Conservation (phyloP, 2,329 filamentous ascomycete species). For the Cordyceps javanica region DNA sequence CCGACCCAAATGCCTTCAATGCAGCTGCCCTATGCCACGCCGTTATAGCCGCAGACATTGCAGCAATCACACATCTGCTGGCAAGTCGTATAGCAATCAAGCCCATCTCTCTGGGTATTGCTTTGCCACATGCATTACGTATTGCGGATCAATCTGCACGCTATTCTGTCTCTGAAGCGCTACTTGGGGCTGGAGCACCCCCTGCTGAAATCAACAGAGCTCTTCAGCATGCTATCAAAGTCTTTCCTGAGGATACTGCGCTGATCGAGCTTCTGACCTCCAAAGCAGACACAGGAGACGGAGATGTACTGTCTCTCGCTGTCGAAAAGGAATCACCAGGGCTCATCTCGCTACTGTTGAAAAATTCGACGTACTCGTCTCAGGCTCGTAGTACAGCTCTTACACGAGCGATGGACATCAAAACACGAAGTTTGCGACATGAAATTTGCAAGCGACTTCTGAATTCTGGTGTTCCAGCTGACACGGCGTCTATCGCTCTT, state of each 20-base stretch:
- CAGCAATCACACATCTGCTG: constrained; percentile 45
- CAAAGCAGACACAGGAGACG: constrained; percentile 44
- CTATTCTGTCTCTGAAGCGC: constrained; percentile 41
- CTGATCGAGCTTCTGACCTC: constrained; percentile 40
- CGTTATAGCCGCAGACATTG: constrained; percentile 38
- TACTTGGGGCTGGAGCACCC: constrained; percentile 44
- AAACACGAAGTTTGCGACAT: constrained; percentile 34
- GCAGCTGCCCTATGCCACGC: constrained; percentile 46
- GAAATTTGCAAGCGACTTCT: constrained; percentile 41
- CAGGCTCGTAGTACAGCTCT: constrained; percentile 36
- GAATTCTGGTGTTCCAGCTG: constrained; percentile 37
- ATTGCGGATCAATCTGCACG: constrained; percentile 46
- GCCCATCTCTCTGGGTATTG: constrained; percentile 38
- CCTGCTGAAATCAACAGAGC: constrained; percentile 44
- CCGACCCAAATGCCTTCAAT: constrained; percentile 48
- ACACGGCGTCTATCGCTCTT: constrained; percentile 43
- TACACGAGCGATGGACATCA: constrained; percentile 35
- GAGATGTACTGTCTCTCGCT: constrained; percentile 41
- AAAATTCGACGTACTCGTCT: constrained; percentile 27
- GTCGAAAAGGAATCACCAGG: constrained; percentile 39
- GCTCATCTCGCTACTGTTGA: constrained; percentile 41
- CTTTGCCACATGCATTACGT: constrained; percentile 47
- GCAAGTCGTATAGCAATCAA: constrained; percentile 29
- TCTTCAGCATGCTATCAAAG: constrained; percentile 43
- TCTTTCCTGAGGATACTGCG: constrained; percentile 41